Conservation (phyloP, 176 grass and related monocot species). For the Aegilops longissima region DNA sequence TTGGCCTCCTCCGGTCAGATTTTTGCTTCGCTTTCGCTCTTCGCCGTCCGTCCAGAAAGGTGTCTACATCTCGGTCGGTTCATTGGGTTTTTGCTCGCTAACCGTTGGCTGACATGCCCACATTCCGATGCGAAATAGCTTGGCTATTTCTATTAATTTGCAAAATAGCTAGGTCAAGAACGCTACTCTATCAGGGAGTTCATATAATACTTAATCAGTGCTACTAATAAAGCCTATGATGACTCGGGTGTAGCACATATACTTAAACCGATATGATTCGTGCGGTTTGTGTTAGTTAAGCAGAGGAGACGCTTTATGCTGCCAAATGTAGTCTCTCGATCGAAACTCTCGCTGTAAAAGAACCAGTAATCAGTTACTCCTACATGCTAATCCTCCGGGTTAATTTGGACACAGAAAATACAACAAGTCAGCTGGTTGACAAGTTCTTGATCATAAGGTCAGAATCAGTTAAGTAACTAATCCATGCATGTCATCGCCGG, state of each 20-base stretch:
- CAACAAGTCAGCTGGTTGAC: slow-evolving; percentile 13
- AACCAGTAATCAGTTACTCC: background rate
- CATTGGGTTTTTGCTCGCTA: background rate
- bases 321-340: slow-evolving; percentile 3
- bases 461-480: background rate
- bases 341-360: no score
- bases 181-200: no score
- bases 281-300: no score
- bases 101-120: background rate
- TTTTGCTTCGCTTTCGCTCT: slow-evolving; percentile 31
- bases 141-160: background rate
- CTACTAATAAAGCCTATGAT: background rate
- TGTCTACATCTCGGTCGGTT: slow-evolving; percentile 13
- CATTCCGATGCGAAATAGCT: slow-evolving; percentile 19
- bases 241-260: background rate
- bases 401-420: background rate
- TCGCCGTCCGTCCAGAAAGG: slow-evolving; percentile 1
- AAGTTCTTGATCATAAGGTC: slow-evolving; percentile 11
- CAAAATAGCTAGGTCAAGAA: slow-evolving; percentile 5
- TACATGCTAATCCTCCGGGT: background rate
- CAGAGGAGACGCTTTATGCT: background rate
- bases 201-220: background rate
- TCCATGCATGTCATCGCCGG: no score
- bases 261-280: background rate
- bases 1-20: slow-evolving; percentile 20